A percentile compares a stretch with the other conserved stretches of the same genome.
Conservation (phyloP, 2,329 filamentous ascomycete genomes). For the Aspergillus puulaauensis region DNA sequence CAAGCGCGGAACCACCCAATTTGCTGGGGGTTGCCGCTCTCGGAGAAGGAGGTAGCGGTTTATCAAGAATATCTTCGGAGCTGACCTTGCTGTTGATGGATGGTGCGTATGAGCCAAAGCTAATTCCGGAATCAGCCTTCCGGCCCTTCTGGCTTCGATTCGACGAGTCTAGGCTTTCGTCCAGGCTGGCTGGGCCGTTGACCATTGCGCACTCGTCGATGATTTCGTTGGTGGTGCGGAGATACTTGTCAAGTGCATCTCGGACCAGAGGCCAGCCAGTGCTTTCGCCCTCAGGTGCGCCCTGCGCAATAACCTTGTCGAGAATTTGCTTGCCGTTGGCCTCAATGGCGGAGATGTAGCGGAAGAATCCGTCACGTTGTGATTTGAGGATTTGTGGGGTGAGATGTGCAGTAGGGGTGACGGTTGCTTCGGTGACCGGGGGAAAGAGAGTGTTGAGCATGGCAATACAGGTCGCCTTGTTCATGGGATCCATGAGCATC, state of each 20-base stretch:
- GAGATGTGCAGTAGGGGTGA: slow-evolving; percentile 53
- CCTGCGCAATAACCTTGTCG: slow-evolving; percentile 53
- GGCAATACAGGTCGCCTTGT: slow-evolving; percentile 65
- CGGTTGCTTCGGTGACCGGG: slow-evolving; percentile 47
- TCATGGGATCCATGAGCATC: slow-evolving; percentile 60
- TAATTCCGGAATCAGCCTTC: slow-evolving; percentile 65
- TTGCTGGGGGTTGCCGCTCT: slow-evolving; percentile 21
- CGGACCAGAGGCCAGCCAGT: slow-evolving; percentile 56
- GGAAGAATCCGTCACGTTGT: slow-evolving; percentile 63
- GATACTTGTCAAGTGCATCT: slow-evolving; percentile 57
- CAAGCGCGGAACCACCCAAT: slow-evolving; percentile 51
- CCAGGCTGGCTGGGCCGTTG: slow-evolving; percentile 41
- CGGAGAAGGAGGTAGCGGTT: slow-evolving; percentile 43
- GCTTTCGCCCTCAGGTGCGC: slow-evolving; percentile 50
- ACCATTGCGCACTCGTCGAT: slow-evolving; percentile 60
- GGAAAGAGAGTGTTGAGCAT: slow-evolving; percentile 69
- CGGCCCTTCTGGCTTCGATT: slow-evolving; percentile 46
- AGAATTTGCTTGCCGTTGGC: slow-evolving; percentile 55
- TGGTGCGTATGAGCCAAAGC: slow-evolving; percentile 50
- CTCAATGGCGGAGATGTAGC: slow-evolving; percentile 60
- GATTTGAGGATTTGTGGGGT: slow-evolving; percentile 52
- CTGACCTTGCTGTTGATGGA: slow-evolving; percentile 39
- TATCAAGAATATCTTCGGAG: slow-evolving; percentile 35
- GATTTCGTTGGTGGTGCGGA: slow-evolving; percentile 58
- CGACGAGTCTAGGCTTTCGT: slow-evolving; percentile 27